phyloP scores from a whole-genome alignment of 768 basidiomycete species.

The Stropharia rugosoannulata region DNA sequence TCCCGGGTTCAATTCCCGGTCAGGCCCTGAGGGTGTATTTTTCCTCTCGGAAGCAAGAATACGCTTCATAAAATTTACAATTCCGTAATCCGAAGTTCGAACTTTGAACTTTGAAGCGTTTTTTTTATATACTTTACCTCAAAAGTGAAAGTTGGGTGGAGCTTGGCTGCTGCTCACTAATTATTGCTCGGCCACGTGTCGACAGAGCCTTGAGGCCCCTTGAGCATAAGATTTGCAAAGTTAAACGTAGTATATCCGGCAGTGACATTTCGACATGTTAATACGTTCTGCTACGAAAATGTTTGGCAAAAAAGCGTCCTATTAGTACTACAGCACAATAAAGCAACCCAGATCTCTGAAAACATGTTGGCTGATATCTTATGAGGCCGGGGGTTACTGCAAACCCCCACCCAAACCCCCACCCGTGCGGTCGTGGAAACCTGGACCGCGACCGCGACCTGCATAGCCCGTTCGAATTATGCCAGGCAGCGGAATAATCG shows the following conservation, averaged over 20 bases:
- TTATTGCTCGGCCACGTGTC: too few relatives aligned
- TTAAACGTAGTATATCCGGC: too few relatives aligned
- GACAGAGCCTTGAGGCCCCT: too few relatives aligned
- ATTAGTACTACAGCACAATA: too few relatives aligned
- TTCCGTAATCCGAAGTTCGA: background rate
- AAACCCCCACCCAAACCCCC: slow-evolving; percentile 5
- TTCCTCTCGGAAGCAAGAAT: background rate
- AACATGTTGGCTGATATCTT: background rate
- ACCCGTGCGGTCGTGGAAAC: slow-evolving; percentile 7
- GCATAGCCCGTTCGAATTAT: slow-evolving; percentile 60
- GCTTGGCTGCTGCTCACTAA: too few relatives aligned
- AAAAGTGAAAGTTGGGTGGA: too few relatives aligned
- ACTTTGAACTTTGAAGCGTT: too few relatives aligned
- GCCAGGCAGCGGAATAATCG: slow-evolving; percentile 26
- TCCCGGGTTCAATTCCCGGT: slow-evolving; percentile 86
- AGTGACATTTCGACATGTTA: too few relatives aligned
- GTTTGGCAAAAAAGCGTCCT: too few relatives aligned
- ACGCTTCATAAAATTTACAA: background rate
- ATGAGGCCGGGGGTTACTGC: background rate
- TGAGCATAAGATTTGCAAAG: too few relatives aligned
- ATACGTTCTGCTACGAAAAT: too few relatives aligned
- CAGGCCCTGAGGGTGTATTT: slow-evolving; percentile 43
- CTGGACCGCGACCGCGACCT: slow-evolving; percentile 41
- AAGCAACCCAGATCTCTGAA: background rate
- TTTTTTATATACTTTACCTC: too few relatives aligned